Evolutionary conservation across 192 early-diverging fungal species (phyloP), one percentile per base, ranked within the genome.

Genomic region (Coemansia sp.): DNA sequence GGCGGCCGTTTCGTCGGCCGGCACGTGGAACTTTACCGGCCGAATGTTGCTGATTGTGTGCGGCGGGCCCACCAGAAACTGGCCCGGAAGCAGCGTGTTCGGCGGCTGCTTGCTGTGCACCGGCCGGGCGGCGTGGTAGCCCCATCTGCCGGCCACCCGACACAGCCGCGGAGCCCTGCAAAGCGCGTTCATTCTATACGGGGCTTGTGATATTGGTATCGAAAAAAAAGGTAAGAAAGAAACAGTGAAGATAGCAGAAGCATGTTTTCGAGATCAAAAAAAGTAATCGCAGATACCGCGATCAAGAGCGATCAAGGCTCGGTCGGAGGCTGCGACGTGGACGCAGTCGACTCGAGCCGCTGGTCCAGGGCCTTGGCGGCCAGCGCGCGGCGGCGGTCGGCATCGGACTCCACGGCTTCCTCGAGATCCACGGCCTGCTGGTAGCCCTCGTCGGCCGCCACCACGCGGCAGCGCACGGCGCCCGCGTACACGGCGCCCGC

Each of bases 41-140:
- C 71, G 64, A 43, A 75, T 75, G 60, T 75, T 75, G 60, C 71
- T 75, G 8, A 75, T 27, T 35, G 71, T 34, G 32, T 75, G 60
- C 0, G 71, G 71, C 6, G 64, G 52, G 9, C 71, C 71, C 14
- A 75, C 55, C 3, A 75, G 57, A 14, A 75, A 55, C 35, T 75
- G 71, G 10, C 71, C 71, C 0, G 71, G 71, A 10, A 75, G 60
- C 32, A 75, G 38, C 15, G 34, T 47, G 4, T 47, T 17, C 11
- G 10, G 23, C 29, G 15, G n/a, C n/a, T n/a, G n/a, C n/a, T n/a
- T n/a, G n/a, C n/a, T n/a, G n/a, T n/a, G n/a, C n/a, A n/a, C n/a
- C n/a, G n/a, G n/a, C n/a, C n/a, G n/a, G n/a, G n/a, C n/a, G n/a
- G n/a, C n/a, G n/a, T n/a, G n/a, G n/a, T n/a, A n/a, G n/a, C n/a